Base-by-base conservation (phyloP, 2,329 filamentous ascomycete species). In the Scytalidium lignicola region DNA sequence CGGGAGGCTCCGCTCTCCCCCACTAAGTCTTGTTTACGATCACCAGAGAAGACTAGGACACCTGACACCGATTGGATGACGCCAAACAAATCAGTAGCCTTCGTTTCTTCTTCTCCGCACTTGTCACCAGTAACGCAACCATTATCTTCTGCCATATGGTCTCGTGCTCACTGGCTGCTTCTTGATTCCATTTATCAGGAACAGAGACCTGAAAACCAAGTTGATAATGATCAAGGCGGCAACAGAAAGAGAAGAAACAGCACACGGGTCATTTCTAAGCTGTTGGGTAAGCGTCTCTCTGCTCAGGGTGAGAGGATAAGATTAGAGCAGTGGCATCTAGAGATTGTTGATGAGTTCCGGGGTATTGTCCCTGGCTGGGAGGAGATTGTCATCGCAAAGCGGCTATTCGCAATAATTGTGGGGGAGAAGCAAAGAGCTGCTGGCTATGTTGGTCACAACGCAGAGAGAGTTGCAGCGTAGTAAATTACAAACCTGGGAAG, bases 321-420 rank as follows among this genome's bases (percentile, higher is more conserved):
- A 19, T 51, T 66, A 19, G 55, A 65, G 45, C 61, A 64, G 50
- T 66, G 63, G 63, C 64, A 66, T 56, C 46, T 65, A 18, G 64
- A 65, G 44, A 62, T 53, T 46, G 62, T 66, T 17, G 62, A 62
- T 55, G 58, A 63, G 52, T 66, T 65, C 40, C 44, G 62, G 20
- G 54, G 55, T 1, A 22, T 48, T 3, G 62, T 64, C 18, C 57
- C 57, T 3, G 63, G 63, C 3, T 65, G 63, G 63, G 56, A 65
- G 21, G 63, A 65, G 51, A 55, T 55, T 46, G 54, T 53, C 45
- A 54, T 65, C 48, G 62, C 62, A 10, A 61, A 59, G 55, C 54
- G 63, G 32, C 54, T 64, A 18, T 62, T 64, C 55, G 52, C 57
- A 2, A 44, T 64, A 12, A 22, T 63, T 26, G 46, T 62, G 13